Evolutionary conservation across 805 yeast species (phyloP).

Genomic region (Yarrowia deformans): DNA sequence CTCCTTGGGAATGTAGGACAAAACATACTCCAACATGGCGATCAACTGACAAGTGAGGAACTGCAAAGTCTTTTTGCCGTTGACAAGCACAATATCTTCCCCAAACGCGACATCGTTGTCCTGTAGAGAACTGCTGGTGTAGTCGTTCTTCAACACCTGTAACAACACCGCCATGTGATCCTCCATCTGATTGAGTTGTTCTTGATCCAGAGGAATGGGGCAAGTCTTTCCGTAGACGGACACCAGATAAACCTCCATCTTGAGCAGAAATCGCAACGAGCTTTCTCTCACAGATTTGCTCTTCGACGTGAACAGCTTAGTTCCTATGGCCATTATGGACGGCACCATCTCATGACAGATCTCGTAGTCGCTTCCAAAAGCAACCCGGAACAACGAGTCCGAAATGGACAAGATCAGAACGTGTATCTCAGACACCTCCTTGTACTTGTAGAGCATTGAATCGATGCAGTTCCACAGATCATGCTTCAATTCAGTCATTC

Average conservation of each 20-base stretch:
- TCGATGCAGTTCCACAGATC: constrained; percentile 29
- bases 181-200: not conserved
- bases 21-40: constrained; percentile 17
- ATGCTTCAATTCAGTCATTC: constrained; percentile 6
- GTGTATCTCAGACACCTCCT: constrained; percentile 17
- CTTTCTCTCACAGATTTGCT: not conserved
- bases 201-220: constrained; percentile 3
- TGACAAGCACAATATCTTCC: constrained; percentile 1
- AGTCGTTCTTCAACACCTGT: not conserved
- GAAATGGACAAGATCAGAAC: not conserved
- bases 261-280: not conserved
- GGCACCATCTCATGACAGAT: constrained; percentile 32
- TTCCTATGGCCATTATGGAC: not conserved
- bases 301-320: not conserved
- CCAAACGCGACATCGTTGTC: constrained; percentile 22
- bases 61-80: not conserved
- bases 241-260: constrained; percentile 1
- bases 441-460: constrained; percentile 11
- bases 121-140: constrained; percentile 6
- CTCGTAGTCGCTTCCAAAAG: constrained; percentile 9
- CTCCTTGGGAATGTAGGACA: not conserved
- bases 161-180: not conserved
- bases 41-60: not conserved
- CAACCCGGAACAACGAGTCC: not conserved
- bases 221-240: not conserved